A percentile compares a stretch with the other conserved stretches of the same genome.
These are phyloP conservation scores for Phytophthora colocasiae DNA, from an alignment of 352 stramenopile genomes.

Conservation along the genomic window DNA sequence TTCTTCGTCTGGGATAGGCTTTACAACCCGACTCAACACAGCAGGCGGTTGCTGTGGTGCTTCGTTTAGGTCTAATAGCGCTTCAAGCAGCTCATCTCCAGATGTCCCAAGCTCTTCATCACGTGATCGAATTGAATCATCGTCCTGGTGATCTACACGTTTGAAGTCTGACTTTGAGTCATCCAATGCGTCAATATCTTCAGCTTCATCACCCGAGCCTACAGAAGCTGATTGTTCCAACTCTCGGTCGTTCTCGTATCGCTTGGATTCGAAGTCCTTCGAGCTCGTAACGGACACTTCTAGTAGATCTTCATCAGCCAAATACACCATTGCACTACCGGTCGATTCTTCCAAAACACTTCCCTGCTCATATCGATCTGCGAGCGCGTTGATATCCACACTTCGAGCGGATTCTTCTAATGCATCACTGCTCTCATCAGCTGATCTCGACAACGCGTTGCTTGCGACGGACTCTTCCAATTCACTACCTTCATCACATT, in stretches of 20 bases:
- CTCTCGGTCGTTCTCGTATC: background rate
- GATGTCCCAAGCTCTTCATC: background rate
- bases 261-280: background rate
- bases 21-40: background rate
- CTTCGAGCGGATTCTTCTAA: constrained; percentile 1
- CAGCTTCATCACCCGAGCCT: constrained; percentile 1
- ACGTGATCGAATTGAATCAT: background rate
- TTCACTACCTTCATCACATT: constrained; percentile 1
- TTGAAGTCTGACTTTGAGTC: background rate
- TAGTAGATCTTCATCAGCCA: constrained; percentile 1
- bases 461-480: constrained; percentile 12
- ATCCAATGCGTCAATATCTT: constrained; percentile 2
- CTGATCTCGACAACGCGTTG: background rate
- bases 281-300: background rate
- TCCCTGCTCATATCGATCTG: background rate
- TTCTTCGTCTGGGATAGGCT: background rate
- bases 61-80: background rate
- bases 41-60: no score
- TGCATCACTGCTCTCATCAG: background rate
- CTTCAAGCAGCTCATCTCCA: background rate
- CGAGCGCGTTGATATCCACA: background rate
- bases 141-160: background rate
- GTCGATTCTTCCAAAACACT: constrained; percentile 2
- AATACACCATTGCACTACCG: background rate
- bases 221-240: constrained; percentile 1